Conservation (phyloP, 2,329 filamentous ascomycete species). For the Macrophomina pseudophaseolina region DNA sequence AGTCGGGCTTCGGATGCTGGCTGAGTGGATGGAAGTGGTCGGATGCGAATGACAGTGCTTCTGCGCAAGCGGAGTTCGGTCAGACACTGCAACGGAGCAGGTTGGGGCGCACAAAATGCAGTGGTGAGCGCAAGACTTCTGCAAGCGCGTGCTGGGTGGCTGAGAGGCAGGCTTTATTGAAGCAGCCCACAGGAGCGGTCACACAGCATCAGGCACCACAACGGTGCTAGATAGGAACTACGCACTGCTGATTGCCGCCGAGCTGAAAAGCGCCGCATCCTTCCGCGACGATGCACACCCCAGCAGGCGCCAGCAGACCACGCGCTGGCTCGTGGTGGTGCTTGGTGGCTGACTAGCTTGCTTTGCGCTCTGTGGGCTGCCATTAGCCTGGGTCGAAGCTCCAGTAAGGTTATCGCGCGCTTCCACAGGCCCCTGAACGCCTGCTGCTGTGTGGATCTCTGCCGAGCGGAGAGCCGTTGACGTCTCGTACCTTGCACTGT, state of each 20-base stretch:
- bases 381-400: neutral
- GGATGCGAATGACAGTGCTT: too few relatives aligned
- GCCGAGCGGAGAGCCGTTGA: neutral
- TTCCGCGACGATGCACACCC: neutral
- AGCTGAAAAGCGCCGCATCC: conserved; percentile 1
- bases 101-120: neutral
- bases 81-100: neutral
- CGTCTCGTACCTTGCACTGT: neutral
- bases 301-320: conserved; percentile 6
- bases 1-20: neutral
- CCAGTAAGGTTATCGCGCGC: conserved; percentile 1
- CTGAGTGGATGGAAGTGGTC: too few relatives aligned
- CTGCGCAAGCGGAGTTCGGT: neutral
- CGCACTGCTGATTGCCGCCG: neutral
- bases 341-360: conserved; percentile 11
- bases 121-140: neutral
- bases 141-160: neutral
- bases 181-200: neutral
- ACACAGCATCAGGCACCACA: neutral
- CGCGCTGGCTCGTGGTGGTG: conserved; percentile 20
- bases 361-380: neutral
- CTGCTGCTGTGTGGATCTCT: neutral
- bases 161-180: neutral
- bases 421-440: neutral
- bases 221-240: neutral